phyloP scores from a whole-genome alignment of 2,329 filamentous ascomycete species.

The Colletotrichum cordylinicola region DNA sequence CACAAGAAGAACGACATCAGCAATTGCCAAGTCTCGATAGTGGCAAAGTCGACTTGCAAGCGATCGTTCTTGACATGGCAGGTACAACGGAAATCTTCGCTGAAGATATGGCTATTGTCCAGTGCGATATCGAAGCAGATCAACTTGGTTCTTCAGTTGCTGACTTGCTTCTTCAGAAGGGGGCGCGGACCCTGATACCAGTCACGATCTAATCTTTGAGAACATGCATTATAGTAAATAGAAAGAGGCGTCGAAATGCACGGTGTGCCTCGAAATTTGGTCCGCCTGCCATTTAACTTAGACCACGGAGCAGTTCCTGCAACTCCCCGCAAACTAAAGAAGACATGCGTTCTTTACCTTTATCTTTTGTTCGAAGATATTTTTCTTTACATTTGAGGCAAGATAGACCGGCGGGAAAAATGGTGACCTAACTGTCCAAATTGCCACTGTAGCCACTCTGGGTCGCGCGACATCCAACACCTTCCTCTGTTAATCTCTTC shows the following conservation, averaged over 20 bases:
- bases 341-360: no score
- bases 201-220: background rate
- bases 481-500: no score
- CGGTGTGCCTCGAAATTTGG: background rate
- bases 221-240: background rate
- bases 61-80: background rate
- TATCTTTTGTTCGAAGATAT: no score
- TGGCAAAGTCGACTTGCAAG: background rate
- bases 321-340: no score
- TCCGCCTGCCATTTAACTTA: no score
- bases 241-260: background rate
- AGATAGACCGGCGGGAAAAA: no score
- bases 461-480: no score
- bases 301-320: no score
- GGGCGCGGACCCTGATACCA: background rate
- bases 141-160: background rate
- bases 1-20: background rate
- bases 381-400: no score
- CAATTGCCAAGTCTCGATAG: background rate
- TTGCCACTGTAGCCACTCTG: no score
- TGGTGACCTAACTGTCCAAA: no score
- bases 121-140: conserved; percentile 5
- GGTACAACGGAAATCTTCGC: background rate
- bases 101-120: background rate
- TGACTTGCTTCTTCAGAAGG: background rate